Evolutionary conservation across 768 basidiomycete species (phyloP).

Genomic region (Omphalotus guepiniiformis): DNA sequence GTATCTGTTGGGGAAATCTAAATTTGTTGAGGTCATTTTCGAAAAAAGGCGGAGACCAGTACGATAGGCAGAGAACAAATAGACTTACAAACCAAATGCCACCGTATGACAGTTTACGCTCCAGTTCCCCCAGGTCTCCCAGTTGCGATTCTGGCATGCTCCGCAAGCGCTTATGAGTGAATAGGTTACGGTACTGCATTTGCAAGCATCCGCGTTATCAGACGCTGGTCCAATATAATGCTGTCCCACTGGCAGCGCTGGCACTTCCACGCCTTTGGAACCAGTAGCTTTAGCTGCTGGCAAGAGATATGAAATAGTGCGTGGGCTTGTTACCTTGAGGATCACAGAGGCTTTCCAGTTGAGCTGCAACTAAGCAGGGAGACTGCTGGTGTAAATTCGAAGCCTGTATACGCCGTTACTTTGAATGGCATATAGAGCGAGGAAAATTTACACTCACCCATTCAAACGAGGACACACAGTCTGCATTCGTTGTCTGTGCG

Average conservation of each 20-base stretch:
- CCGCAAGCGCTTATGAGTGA: slow-evolving; percentile 56
- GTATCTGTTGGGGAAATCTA: slow-evolving; percentile 45
- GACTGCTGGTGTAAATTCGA: slow-evolving; percentile 40
- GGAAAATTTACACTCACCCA: neutral
- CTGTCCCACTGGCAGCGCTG: slow-evolving; percentile 30
- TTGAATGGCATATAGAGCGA: neutral
- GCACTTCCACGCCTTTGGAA: slow-evolving; percentile 21
- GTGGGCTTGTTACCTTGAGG: neutral
- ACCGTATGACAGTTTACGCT: slow-evolving; percentile 29
- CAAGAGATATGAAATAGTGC: neutral
- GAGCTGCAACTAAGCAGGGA: slow-evolving; percentile 48
- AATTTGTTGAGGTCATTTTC: neutral
- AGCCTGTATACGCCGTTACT: slow-evolving; percentile 21
- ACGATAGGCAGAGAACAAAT: neutral
- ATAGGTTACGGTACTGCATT: slow-evolving; percentile 58
- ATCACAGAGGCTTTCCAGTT: slow-evolving; percentile 39
- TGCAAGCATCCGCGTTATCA: slow-evolving; percentile 35
- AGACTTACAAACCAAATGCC: slow-evolving; percentile 27
- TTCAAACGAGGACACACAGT: neutral
- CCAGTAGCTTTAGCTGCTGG: too few relatives aligned
- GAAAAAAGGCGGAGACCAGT: neutral
- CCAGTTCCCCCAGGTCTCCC: slow-evolving; percentile 35
- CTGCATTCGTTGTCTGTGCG: slow-evolving; percentile 5
- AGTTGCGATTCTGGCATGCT: slow-evolving; percentile 48
- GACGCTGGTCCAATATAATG: slow-evolving; percentile 40